Conservation (phyloP, 305 asterid species). For the Ilex paraguariensis region DNA sequence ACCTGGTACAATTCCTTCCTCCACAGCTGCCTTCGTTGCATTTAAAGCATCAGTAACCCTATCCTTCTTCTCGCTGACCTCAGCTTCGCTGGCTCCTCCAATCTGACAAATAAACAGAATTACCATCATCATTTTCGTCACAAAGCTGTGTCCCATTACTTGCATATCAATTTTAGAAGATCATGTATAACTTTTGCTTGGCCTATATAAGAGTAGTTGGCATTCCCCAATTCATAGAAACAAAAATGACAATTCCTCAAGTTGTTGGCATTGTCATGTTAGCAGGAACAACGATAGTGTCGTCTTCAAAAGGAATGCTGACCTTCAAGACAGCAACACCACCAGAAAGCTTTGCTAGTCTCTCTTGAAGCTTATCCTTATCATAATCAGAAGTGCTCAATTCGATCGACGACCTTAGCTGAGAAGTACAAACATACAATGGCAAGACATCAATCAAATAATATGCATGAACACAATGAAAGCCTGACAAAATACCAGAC, state of each 20-base stretch:
- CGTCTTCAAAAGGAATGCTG: background rate
- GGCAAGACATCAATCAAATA: background rate
- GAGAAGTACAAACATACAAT: background rate
- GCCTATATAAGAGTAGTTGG: background rate
- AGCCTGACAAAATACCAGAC: background rate
- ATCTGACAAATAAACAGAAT: background rate
- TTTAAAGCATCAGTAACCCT: constrained; percentile 6
- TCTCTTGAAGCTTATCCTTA: constrained; percentile 2
- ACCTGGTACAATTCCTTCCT: constrained; percentile 6
- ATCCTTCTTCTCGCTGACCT: constrained; percentile 4
- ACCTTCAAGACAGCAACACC: constrained; percentile 6
- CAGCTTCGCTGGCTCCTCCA: constrained; percentile 8
- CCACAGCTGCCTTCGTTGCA: constrained; percentile 3
- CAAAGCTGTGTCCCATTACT: background rate
- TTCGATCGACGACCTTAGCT: background rate
- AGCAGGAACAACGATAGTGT: background rate
- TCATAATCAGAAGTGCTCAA: constrained; percentile 6
- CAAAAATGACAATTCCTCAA: too few relatives aligned
- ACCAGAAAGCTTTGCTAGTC: constrained; percentile 5
- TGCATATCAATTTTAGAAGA: too few relatives aligned
- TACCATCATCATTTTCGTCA: background rate
- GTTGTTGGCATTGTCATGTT: background rate
- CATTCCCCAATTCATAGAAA: background rate
- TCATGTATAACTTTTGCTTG: background rate
- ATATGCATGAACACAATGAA: background rate